Evolutionary conservation across 441 rosid genomes (phyloP).

Genomic region (Codiaeum variegatum): DNA sequence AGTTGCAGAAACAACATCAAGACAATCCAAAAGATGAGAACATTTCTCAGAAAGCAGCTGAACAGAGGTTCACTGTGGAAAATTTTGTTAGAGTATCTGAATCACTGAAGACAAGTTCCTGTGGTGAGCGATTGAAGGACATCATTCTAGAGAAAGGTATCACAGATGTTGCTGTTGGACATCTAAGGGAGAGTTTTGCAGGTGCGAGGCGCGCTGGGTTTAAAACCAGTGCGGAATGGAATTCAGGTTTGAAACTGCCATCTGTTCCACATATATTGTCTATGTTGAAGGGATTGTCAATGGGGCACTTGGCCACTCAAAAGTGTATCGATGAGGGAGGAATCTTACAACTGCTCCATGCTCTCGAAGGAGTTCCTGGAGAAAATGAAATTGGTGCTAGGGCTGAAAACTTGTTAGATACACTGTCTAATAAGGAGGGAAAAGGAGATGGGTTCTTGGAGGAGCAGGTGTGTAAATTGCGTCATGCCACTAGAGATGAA

Average conservation of each 20-base stretch:
- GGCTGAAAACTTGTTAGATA: slow-evolving; percentile 98
- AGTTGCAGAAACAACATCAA: slow-evolving; percentile 67
- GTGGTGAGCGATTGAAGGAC: slow-evolving; percentile 98
- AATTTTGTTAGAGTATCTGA: slow-evolving; percentile 98
- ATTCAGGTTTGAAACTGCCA: slow-evolving; percentile 73
- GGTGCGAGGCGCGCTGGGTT: slow-evolving; percentile 78
- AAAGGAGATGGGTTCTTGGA: slow-evolving; percentile 95
- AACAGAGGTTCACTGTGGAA: slow-evolving; percentile 83
- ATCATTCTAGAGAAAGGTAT: slow-evolving; percentile 92
- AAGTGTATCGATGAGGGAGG: slow-evolving; percentile 85
- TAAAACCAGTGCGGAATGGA: slow-evolving; percentile 75
- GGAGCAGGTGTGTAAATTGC: slow-evolving; percentile 69
- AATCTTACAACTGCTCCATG: slow-evolving; percentile 90
- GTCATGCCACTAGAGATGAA: slow-evolving; percentile 93
- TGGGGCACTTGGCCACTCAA: slow-evolving; percentile 96
- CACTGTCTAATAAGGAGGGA: slow-evolving; percentile 88
- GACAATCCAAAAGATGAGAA: slow-evolving; percentile 78
- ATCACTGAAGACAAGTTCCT: slow-evolving; percentile 98
- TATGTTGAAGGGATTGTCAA: slow-evolving; percentile 94
- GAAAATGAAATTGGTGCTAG: slow-evolving; percentile 98
- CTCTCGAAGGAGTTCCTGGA: slow-evolving; percentile 92
- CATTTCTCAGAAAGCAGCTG: slow-evolving; percentile 66
- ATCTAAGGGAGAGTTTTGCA: slow-evolving; percentile 75
- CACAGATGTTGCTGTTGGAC: slow-evolving; percentile 73
- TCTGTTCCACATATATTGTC: slow-evolving; percentile 91